Evolutionary conservation across 257 asterid genomes (phyloP).

Genomic region (Catharanthus roseus): DNA sequence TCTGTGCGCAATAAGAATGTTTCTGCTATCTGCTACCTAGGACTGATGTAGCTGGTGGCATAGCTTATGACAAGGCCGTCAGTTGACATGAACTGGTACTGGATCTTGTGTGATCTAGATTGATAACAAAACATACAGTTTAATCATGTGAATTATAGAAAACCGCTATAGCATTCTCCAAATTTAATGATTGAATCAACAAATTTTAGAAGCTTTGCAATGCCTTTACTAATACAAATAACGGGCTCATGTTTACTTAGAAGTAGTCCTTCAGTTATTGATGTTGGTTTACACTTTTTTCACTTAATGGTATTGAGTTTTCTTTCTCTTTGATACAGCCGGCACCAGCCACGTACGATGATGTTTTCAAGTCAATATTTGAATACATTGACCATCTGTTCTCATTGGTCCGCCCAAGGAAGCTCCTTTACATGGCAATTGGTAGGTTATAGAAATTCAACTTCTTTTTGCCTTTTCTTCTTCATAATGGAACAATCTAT

Average conservation of each 20-base stretch:
- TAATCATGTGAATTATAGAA: no score
- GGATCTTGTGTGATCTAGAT: background rate
- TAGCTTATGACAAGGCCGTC: background rate
- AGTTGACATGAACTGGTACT: background rate
- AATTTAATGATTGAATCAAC: background rate
- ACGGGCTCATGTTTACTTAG: background rate
- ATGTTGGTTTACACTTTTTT: background rate
- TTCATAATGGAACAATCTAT: constrained; percentile 10
- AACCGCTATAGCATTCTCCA: background rate
- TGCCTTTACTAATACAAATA: background rate
- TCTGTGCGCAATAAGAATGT: background rate
- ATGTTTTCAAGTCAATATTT: constrained; percentile 75
- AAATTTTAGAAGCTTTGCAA: background rate
- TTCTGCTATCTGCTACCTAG: background rate
- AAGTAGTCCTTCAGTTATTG: background rate
- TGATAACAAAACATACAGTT: background rate
- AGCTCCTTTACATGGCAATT: constrained; percentile 90
- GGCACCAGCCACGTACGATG: constrained; percentile 80
- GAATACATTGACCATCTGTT: constrained; percentile 88
- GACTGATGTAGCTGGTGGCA: background rate
- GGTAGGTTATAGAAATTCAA: constrained; percentile 40
- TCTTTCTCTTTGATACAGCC: constrained; percentile 52
- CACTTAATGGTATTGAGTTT: background rate
- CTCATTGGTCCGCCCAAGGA: constrained; percentile 88
- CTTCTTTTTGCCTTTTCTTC: constrained; percentile 5